Base-by-base conservation (phyloP, 257 asterid genomes). In the Penstemon eatonii region DNA sequence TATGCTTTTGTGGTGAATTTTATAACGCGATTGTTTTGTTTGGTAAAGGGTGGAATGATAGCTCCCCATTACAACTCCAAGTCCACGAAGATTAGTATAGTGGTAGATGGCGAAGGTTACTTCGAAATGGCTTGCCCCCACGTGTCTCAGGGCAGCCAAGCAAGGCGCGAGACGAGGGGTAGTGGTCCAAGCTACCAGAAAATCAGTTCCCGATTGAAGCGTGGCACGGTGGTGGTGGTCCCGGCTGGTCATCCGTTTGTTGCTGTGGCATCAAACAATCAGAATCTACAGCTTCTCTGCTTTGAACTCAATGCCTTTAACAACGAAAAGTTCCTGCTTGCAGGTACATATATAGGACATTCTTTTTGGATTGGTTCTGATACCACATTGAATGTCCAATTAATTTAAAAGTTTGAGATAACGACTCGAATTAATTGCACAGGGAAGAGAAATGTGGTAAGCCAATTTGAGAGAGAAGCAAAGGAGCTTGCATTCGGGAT, bases 231-330 rank as follows among this genome's bases (percentile, higher is more conserved):
- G 38, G 67, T 87, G 8, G 68, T 89, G 0, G 75, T 84, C 3
- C 98, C 96, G 37, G 85, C 95, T 0, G 96, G 91, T 9, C 96
- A 89, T 79, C 98, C 98, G 0, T 72, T 50, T 18, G 89, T 77
- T 3, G 74, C 71, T 0, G 89, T 84, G 0, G 95, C 98, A 0
- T 83, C 96, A 0, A 51, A 63, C 5, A 76, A 79, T 5, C 84
- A 78, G 72, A 80, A 87, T 5, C 73, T 92, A 7, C 86, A 84
- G 76, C 0, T 86, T 0, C 59, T 86, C 8, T 79, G 84, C 81
- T 92, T 92, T 70, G 75, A 81, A 25, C 38, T 87, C 19, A 86
- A 87, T 7, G 79, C 83, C 15, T 0, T 58, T 12, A 51, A 78
- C 70, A 87, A 82, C 42, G 78, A 76, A n/a, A 82, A 64, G 6